Conservation (phyloP, 2,329 filamentous ascomycete genomes). For the Penicillium sp. region DNA sequence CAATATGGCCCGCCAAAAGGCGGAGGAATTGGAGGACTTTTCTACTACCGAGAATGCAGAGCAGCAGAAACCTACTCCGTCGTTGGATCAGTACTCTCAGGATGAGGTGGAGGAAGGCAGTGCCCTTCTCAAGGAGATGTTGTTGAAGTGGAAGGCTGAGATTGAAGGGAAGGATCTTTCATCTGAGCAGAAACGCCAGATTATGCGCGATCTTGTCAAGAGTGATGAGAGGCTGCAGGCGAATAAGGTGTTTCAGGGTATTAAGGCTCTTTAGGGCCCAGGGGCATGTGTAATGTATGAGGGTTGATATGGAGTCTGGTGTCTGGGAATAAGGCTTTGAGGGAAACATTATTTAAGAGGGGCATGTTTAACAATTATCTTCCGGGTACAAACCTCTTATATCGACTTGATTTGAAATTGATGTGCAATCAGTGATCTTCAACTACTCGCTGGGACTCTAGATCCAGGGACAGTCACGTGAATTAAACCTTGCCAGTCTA, state of each 20-base stretch:
- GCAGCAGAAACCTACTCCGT: conserved; percentile 41
- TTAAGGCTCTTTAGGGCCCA: conserved; percentile 46
- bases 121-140: conserved; percentile 76
- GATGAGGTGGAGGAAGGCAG: conserved; percentile 90
- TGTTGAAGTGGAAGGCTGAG: conserved; percentile 80
- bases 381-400: neutral
- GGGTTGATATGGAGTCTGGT: conserved; percentile 16
- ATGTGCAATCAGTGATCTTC: neutral
- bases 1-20: conserved; percentile 98
- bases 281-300: neutral
- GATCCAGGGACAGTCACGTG: conserved; percentile 20
- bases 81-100: conserved; percentile 63
- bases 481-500: conserved; percentile 15
- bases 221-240: conserved; percentile 65
- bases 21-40: conserved; percentile 97
- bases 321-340: conserved; percentile 10
- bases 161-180: conserved; percentile 63
- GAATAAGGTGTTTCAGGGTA: conserved; percentile 57
- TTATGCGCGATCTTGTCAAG: conserved; percentile 77
- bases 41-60: conserved; percentile 36
- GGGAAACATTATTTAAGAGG: conserved; percentile 12
- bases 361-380: neutral
- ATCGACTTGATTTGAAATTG: neutral
- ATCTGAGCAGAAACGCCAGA: conserved; percentile 74
- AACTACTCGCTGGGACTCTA: conserved; percentile 3